Evolutionary conservation across 805 yeast species (phyloP), one percentile per base, ranked within the genome.

Genomic region (Hermanozyma aechmeae): DNA sequence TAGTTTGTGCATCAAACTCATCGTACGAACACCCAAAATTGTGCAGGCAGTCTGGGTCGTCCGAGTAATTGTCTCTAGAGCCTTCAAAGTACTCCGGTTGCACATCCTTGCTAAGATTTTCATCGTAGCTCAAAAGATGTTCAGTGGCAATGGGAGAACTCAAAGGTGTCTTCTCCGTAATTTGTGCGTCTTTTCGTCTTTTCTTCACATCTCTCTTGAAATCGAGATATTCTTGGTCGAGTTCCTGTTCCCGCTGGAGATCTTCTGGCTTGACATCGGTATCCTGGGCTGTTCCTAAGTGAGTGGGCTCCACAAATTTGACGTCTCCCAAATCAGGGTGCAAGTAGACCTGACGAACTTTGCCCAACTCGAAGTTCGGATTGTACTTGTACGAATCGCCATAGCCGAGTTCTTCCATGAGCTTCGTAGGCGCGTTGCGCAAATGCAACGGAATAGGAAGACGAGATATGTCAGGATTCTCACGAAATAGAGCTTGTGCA

Each of bases 371-470:
- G 50, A 50, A 93, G 39, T 74, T 68, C 0, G 98, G 98, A 42
- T 86, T 86, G 53, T 92, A 93, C 51, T 85, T 84, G 57, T 92
- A 92, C 11, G 76, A 78, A 30, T 78, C 71, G 12, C 82, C 79
- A 50, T 87, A 89, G 0, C 94, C 97, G 35, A 86, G 46, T 29
- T 85, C 94, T 32, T 75, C 69, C 98, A 92, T 92, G 26, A 92
- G 62, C 42, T 65, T 67, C 0, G 98, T 93, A 3, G 99, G 98
- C 0, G 98, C 97, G 51, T 92, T 93, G 39, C 97, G 68, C 21
- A 92, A 61, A 53, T 92, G 97, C 45, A 79, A 41, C 0, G 93
- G 94, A 1, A 80, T 75, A 2, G 78, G 71, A 4, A 83, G 73
- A 23, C 73, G 68, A 12, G 74, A 72, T 28, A 71, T 59, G 8